These are phyloP conservation scores for Proliferodiscus dingleyae DNA, from an alignment of 2,329 filamentous ascomycete genomes.

Conservation along the genomic window DNA sequence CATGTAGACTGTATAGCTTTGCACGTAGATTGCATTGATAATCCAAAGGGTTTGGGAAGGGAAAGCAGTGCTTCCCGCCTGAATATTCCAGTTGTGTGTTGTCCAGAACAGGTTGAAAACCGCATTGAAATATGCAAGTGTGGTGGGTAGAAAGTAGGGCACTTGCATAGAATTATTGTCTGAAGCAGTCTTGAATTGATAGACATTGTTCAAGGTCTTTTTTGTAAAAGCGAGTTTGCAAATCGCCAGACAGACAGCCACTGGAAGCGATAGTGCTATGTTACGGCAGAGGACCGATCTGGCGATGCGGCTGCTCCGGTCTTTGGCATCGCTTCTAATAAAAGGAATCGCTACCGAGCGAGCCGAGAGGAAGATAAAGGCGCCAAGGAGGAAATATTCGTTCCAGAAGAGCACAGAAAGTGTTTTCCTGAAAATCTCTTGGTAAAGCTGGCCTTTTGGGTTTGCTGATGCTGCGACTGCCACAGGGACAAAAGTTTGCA, in stretches of 20 bases:
- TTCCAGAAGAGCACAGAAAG: conserved; percentile 43
- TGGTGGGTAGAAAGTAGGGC: conserved; percentile 33
- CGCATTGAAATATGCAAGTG: conserved; percentile 41
- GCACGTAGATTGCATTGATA: conserved; percentile 40
- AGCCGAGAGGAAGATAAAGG: conserved; percentile 42
- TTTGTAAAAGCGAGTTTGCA: conserved; percentile 37
- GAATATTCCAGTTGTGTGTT: conserved; percentile 33
- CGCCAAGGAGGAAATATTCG: conserved; percentile 39
- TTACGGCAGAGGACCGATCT: background rate
- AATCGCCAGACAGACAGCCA: conserved; percentile 39
- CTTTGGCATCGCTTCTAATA: conserved; percentile 25
- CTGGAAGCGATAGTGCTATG: conserved; percentile 32
- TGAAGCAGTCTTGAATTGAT: conserved; percentile 35
- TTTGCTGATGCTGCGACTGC: conserved; percentile 35
- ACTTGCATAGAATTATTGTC: conserved; percentile 35
- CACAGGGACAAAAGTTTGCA: conserved; percentile 40
- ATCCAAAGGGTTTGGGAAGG: conserved; percentile 42
- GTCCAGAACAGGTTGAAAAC: conserved; percentile 44
- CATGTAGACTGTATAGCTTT: conserved; percentile 45
- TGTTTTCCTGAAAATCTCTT: conserved; percentile 39
- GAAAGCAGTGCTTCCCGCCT: conserved; percentile 39
- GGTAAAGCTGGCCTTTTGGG: conserved; percentile 34
- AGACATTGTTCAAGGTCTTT: conserved; percentile 31
- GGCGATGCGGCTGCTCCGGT: background rate
- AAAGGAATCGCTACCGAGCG: conserved; percentile 39